phyloP scores from a whole-genome alignment of 495 filamentous ascomycete genomes.

The Evernia prunastri region DNA sequence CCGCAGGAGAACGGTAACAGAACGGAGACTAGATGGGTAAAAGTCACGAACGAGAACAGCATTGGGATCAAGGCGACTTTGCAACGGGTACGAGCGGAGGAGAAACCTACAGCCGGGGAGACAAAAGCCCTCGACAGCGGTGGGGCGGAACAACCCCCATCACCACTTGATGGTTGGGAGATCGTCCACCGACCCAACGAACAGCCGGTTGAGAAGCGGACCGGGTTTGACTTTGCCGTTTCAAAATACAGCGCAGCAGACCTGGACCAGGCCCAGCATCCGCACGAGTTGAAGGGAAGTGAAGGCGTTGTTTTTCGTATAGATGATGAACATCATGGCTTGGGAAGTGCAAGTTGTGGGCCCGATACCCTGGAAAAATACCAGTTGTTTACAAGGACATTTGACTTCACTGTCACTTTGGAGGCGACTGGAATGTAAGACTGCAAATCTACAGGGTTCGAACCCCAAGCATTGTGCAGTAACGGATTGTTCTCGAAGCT shows the following conservation, averaged over 20 bases:
- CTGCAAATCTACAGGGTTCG: not conserved
- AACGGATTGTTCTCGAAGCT: not conserved
- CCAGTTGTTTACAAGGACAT: constrained; percentile 28
- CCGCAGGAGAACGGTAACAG: constrained; percentile 60
- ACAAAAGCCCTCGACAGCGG: constrained; percentile 5
- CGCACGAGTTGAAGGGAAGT: constrained; percentile 50
- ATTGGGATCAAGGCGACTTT: constrained; percentile 33
- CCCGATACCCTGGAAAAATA: constrained; percentile 50
- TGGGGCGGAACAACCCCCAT: constrained; percentile 1
- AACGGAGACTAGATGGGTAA: constrained; percentile 54
- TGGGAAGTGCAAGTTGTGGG: constrained; percentile 58
- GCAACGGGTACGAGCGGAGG: constrained; percentile 12
- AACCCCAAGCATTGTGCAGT: not conserved
- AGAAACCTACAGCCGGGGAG: not conserved
- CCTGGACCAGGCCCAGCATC: constrained; percentile 52
- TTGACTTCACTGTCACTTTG: constrained; percentile 23
- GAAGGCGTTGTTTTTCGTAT: constrained; percentile 50
- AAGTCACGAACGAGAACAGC: constrained; percentile 35
- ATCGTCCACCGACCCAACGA: constrained; percentile 24
- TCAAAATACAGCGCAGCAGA: constrained; percentile 45
- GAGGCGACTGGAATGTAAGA: constrained; percentile 19
- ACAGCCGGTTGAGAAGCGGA: constrained; percentile 29
- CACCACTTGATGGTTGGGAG: constrained; percentile 32
- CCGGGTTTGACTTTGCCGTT: constrained; percentile 44
- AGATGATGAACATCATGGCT: constrained; percentile 50